Percentiles rank a stretch among this genome's conserved stretches.
Evolutionary conservation across 2,329 filamentous ascomycete genomes (phyloP).

Genomic region (Geosmithia flava): DNA sequence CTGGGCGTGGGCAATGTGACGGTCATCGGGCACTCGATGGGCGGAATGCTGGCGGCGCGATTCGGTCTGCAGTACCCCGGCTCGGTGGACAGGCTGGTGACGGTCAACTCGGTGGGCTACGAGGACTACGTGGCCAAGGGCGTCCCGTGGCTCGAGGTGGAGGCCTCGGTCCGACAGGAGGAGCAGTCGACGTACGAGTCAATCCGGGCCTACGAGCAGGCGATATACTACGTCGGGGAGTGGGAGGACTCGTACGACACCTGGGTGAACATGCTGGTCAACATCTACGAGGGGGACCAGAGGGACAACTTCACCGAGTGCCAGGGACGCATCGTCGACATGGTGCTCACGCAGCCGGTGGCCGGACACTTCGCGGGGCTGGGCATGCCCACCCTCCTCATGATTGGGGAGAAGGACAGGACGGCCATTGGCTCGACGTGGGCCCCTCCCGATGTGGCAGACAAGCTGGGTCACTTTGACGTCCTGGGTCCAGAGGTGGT

Average conservation of each 20-base stretch:
- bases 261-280: conserved; percentile 42
- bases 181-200: conserved; percentile 25
- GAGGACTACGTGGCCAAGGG: conserved; percentile 39
- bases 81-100: conserved; percentile 26
- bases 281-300: conserved; percentile 33
- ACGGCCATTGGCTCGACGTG: conserved; percentile 43
- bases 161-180: conserved; percentile 23
- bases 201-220: conserved; percentile 32
- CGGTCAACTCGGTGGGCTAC: conserved; percentile 39
- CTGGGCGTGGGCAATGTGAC: conserved; percentile 29
- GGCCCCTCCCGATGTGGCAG: conserved; percentile 29
- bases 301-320: conserved; percentile 28
- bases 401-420: conserved; percentile 38
- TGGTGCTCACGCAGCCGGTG: conserved; percentile 40
- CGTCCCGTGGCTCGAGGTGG: conserved; percentile 31
- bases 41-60: conserved; percentile 39
- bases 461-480: conserved; percentile 33
- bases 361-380: conserved; percentile 35
- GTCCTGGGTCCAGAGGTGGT: conserved; percentile 19
- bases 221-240: conserved; percentile 32
- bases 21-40: conserved; percentile 41
- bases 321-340: conserved; percentile 39
- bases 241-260: conserved; percentile 37
- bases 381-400: conserved; percentile 29
- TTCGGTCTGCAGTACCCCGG: conserved; percentile 37